Evolutionary conservation across 441 rosid genomes (phyloP).

Genomic region (Populus hybrid): DNA sequence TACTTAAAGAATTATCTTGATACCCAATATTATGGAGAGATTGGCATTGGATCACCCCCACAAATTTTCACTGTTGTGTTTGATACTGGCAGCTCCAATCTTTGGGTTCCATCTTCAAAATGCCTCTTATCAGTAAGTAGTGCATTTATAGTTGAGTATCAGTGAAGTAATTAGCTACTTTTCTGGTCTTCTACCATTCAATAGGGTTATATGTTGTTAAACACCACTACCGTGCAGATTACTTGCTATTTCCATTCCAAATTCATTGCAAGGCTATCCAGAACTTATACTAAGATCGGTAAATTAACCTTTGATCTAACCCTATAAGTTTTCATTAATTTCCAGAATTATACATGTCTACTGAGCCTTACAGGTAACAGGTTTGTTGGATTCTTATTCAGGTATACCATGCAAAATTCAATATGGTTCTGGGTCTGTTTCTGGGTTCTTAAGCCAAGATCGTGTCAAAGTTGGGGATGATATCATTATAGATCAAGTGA

Average conservation of each 20-base stretch:
- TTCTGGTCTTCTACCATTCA: not conserved
- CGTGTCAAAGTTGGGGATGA: constrained; percentile 47
- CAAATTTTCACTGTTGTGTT: constrained; percentile 54
- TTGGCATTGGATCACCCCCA: constrained; percentile 68
- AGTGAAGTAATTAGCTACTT: not conserved
- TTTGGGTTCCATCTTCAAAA: constrained; percentile 71
- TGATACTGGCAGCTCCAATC: constrained; percentile 62
- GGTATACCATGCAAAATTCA: constrained; percentile 50
- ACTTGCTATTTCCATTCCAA: constrained; percentile 54
- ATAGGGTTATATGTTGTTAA: not conserved
- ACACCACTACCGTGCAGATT: constrained; percentile 38
- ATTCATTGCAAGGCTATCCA: constrained; percentile 46
- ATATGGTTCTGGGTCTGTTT: constrained; percentile 42
- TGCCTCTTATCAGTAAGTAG: constrained; percentile 54
- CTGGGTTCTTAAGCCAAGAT: constrained; percentile 57
- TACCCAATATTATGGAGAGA: constrained; percentile 85
- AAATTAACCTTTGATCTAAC: constrained; percentile 17
- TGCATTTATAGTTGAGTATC: not conserved
- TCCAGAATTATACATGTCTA: not conserved
- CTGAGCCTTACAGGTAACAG: not conserved
- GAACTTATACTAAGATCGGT: constrained; percentile 60
- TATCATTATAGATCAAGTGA: constrained; percentile 43
- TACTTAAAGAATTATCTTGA: constrained; percentile 71
- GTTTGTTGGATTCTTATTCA: constrained; percentile 16
- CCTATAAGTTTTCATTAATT: not conserved